Evolutionary conservation across 163 green algal genomes (phyloP), one percentile per base, ranked within the genome.

Genomic region (Dunaliella salina): DNA sequence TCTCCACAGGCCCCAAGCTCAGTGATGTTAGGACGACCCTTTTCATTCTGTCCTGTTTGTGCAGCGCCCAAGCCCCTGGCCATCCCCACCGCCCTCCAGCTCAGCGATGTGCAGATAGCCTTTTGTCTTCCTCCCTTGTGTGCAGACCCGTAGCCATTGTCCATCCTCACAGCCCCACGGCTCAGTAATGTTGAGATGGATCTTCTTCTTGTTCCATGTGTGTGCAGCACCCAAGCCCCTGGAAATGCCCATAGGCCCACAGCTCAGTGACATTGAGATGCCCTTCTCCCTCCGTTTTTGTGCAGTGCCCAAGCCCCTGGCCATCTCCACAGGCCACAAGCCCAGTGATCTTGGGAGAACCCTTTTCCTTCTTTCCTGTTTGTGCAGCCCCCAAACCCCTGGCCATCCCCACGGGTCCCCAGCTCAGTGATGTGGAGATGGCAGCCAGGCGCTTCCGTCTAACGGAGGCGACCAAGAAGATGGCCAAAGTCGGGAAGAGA

Each of bases 351-450:
- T 18, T 26, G 18, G 18, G 15, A 69, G 15, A 69, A 15, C 15
- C 15, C 18, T 69, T 26, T 18, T 69, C 57, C 1, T 75, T 75
- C 8, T 12, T 30, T 12, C 22, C 63, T 75, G 22, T 26, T 5
- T 75, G 22, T 15, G 11, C 63, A 75, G 63, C 63, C 1, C 63
- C 63, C 24, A 75, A 75, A 12, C 67, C 67, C 20, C 33, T 86
- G 83, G 83, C 72, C n/a, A 81, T 86, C 22, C 83, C 83, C 0
- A 30, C 26, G 4, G 69, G 25, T 5, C 83, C 83, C 5, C 57
- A 46, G 35, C 67, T 86, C 63, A 82, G 63, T 24, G 83, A 86
- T 69, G 83, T 71, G 0, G 46, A 86, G 71, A 75, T 69, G 67
- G 29, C 25, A 17, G 67, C 33, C 32, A 33, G 32, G 29, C 72